A percentile compares a stretch with the other conserved stretches of the same genome.
Conservation (phyloP, 305 asterid genomes). For the Fraxinus baroniana region DNA sequence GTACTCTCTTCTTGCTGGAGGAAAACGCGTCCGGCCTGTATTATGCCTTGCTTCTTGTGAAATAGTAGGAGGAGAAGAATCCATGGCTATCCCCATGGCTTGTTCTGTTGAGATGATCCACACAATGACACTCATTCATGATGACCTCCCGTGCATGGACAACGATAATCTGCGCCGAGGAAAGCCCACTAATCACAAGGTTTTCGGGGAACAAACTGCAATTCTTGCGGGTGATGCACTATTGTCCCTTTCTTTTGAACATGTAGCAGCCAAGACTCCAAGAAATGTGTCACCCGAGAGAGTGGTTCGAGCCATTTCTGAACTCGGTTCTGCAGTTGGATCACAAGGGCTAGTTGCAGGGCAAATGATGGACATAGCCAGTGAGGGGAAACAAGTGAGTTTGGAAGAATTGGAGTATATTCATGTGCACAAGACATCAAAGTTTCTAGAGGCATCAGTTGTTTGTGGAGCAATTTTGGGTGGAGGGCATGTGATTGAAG, state of each 20-base stretch:
- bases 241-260: constrained; percentile 58
- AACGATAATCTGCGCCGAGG: constrained; percentile 66
- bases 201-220: constrained; percentile 61
- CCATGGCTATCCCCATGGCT: constrained; percentile 51
- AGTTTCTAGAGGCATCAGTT: constrained; percentile 67
- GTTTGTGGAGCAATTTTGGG: constrained; percentile 74
- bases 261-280: constrained; percentile 41
- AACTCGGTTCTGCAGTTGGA: constrained; percentile 60
- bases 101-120: constrained; percentile 75
- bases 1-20: constrained; percentile 75
- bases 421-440: constrained; percentile 66
- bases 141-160: constrained; percentile 84
- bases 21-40: constrained; percentile 66
- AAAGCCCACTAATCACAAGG: constrained; percentile 66
- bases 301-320: constrained; percentile 48
- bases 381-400: constrained; percentile 53
- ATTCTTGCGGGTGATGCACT: constrained; percentile 78
- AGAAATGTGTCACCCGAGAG: constrained; percentile 28
- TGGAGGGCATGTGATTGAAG: constrained; percentile 46
- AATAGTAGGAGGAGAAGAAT: constrained; percentile 56
- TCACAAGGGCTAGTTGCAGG: constrained; percentile 69
- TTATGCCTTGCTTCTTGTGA: constrained; percentile 69
- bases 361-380: constrained; percentile 53
- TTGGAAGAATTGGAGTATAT: constrained; percentile 58
- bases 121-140: constrained; percentile 77